A percentile compares a stretch with the other conserved stretches of the same genome.
Evolutionary conservation across 106 monocot species (phyloP).

Genomic region (Apostasia ramifera): DNA sequence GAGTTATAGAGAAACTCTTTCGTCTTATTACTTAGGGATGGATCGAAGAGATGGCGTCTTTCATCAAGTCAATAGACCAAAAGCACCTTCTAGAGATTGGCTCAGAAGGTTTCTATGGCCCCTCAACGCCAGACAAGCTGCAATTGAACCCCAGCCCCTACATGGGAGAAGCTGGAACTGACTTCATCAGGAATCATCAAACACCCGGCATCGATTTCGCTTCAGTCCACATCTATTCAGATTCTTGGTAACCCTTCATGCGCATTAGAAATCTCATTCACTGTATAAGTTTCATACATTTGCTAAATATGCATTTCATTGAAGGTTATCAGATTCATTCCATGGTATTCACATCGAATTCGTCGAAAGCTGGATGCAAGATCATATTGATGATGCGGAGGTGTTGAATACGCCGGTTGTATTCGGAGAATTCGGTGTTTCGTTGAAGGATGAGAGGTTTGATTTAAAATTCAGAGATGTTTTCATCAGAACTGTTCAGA

Average conservation of each 20-base stretch:
- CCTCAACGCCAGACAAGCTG: slow-evolving; percentile 59
- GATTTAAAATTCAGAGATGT: slow-evolving; percentile 34
- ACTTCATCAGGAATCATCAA: slow-evolving; percentile 83
- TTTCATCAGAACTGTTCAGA: slow-evolving; percentile 52
- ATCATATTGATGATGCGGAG: slow-evolving; percentile 77
- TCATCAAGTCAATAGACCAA: slow-evolving; percentile 74
- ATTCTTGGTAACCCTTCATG: slow-evolving; percentile 43
- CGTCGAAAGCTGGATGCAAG: slow-evolving; percentile 65
- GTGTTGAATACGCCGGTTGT: slow-evolving; percentile 65
- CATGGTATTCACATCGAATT: slow-evolving; percentile 44
- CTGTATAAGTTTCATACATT: slow-evolving; percentile 1
- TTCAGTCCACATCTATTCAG: slow-evolving; percentile 80
- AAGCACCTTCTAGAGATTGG: slow-evolving; percentile 63
- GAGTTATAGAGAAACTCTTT: not conserved
- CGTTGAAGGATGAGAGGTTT: slow-evolving; percentile 44
- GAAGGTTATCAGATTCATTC: slow-evolving; percentile 40
- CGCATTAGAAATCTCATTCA: not conserved
- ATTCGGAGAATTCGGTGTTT: slow-evolving; percentile 72
- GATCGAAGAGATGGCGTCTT: slow-evolving; percentile 89
- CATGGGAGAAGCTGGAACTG: slow-evolving; percentile 48
- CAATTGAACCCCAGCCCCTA: slow-evolving; percentile 37
- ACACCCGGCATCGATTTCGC: slow-evolving; percentile 66
- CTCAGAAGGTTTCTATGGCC: slow-evolving; percentile 78
- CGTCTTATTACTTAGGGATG: slow-evolving; percentile 39
- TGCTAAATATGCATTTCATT: not conserved